A percentile compares a stretch with the other conserved stretches of the same genome.
phyloP scores from a whole-genome alignment of 352 stramenopile species.

The Phytopythium helicoides region DNA sequence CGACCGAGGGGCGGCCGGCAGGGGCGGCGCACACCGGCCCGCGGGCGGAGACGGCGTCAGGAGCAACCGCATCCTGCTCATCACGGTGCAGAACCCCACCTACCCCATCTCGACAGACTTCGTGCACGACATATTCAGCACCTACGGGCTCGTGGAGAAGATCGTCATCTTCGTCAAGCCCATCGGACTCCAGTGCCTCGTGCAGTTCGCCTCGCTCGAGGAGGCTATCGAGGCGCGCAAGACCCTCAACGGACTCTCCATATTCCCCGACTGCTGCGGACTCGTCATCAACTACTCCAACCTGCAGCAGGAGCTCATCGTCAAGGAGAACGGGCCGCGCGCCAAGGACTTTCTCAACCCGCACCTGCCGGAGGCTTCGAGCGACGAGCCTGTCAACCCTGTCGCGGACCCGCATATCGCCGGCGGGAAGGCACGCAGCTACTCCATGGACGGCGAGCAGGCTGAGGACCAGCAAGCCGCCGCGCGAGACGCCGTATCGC shows the following conservation, averaged over 20 bases:
- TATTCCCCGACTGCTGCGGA: slow-evolving; percentile 59
- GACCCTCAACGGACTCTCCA: slow-evolving; percentile 45
- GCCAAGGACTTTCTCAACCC: slow-evolving; percentile 56
- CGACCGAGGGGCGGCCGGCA: slow-evolving; percentile 18
- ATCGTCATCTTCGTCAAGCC: slow-evolving; percentile 64
- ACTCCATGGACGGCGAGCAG: slow-evolving; percentile 4
- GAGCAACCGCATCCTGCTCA: slow-evolving; percentile 57
- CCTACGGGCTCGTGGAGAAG: slow-evolving; percentile 54
- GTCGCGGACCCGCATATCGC: slow-evolving; percentile 14
- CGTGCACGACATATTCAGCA: slow-evolving; percentile 42
- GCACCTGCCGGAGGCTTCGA: slow-evolving; percentile 18
- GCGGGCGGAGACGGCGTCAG: slow-evolving; percentile 8
- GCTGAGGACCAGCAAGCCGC: slow-evolving; percentile 1
- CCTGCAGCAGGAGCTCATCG: slow-evolving; percentile 55
- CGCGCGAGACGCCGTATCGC: slow-evolving; percentile 26
- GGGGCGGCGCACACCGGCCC: slow-evolving; percentile 5
- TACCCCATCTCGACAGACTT: slow-evolving; percentile 59
- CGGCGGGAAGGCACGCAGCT: background rate
- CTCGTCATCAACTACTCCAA: slow-evolving; percentile 68
- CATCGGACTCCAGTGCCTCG: slow-evolving; percentile 51
- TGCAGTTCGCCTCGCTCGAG: slow-evolving; percentile 45
- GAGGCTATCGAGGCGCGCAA: slow-evolving; percentile 42
- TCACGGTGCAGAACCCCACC: slow-evolving; percentile 67
- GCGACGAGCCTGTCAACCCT: slow-evolving; percentile 26
- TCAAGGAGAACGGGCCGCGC: slow-evolving; percentile 56